phyloP scores from a whole-genome alignment of 768 basidiomycete genomes.

The Boletus pseudopeckii region DNA sequence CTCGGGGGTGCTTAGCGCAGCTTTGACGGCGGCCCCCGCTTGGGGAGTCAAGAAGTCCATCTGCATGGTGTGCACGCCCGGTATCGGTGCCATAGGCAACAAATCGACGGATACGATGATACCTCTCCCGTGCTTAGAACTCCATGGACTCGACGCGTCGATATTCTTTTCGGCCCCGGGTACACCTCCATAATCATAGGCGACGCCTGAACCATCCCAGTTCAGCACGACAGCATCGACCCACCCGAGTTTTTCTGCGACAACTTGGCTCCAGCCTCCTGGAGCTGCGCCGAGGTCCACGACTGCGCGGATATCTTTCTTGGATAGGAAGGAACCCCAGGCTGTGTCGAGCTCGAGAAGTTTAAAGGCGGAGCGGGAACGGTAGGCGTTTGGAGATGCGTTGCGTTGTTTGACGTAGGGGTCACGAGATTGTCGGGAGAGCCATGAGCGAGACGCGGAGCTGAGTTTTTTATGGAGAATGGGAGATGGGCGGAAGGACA shows the following conservation, averaged over 20 bases:
- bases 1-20: constrained; percentile 30
- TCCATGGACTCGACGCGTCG: constrained; percentile 17
- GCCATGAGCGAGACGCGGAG: constrained; percentile 57
- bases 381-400: constrained; percentile 47
- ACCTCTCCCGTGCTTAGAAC: constrained; percentile 26
- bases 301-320: constrained; percentile 54
- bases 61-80: constrained; percentile 67
- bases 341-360: constrained; percentile 72
- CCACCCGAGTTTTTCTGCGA: constrained; percentile 60
- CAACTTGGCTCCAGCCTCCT: constrained; percentile 93
- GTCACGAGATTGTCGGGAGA: constrained; percentile 65
- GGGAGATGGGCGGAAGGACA: constrained; percentile 37
- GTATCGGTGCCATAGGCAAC: constrained; percentile 66
- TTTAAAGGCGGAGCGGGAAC: constrained; percentile 91
- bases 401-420: constrained; percentile 64
- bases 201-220: neutral
- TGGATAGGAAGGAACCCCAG: constrained; percentile 49
- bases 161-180: neutral
- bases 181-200: neutral
- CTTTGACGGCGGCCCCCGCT: constrained; percentile 45
- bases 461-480: constrained; percentile 29
- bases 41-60: constrained; percentile 71
- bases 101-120: constrained; percentile 78
- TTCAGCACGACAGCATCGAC: constrained; percentile 8
- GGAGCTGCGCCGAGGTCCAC: constrained; percentile 92